A percentile compares a stretch with the other conserved stretches of the same genome.
Conservation (phyloP, 257 asterid species). For the Jacaranda copaia region DNA sequence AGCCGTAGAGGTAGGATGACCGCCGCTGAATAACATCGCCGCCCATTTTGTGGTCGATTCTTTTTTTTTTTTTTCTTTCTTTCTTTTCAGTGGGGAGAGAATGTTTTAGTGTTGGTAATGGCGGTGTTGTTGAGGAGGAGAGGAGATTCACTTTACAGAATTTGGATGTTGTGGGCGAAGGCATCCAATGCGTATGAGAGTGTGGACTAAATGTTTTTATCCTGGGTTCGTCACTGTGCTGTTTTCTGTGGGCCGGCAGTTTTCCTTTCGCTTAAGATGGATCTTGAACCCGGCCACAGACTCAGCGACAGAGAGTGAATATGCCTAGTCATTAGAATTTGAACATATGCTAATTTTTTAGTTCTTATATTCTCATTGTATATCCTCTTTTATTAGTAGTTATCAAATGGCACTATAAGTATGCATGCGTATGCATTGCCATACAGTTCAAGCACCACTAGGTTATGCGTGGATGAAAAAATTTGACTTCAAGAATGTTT, state of each 20-base stretch:
- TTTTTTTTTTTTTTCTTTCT: too few species aligned
- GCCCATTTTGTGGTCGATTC: slow-evolving; percentile 46
- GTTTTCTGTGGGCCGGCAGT: background rate
- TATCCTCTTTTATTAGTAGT: too few species aligned
- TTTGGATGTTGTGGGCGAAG: slow-evolving; percentile 25
- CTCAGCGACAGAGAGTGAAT: too few species aligned
- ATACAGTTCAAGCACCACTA: too few species aligned
- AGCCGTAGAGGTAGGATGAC: slow-evolving; percentile 62
- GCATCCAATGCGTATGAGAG: slow-evolving; percentile 39
- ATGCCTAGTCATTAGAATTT: too few species aligned
- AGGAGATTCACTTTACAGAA: slow-evolving; percentile 27
- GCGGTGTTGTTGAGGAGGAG: background rate
- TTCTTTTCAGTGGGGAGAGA: slow-evolving; percentile 16
- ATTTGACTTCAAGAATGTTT: too few species aligned
- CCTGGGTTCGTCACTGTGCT: background rate
- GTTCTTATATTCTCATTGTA: too few species aligned
- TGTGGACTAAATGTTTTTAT: background rate
- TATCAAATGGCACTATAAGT: too few species aligned
- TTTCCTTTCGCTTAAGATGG: background rate
- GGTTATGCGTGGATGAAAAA: too few species aligned
- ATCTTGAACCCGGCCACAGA: background rate
- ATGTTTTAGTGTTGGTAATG: slow-evolving; percentile 16
- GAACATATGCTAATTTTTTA: too few species aligned
- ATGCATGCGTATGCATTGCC: too few species aligned
- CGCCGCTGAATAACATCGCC: slow-evolving; percentile 48